Percentiles rank a stretch among this genome's conserved stretches.
phyloP scores from a whole-genome alignment of 2,329 filamentous ascomycete genomes.

The Neofusicoccum cordaticola region DNA sequence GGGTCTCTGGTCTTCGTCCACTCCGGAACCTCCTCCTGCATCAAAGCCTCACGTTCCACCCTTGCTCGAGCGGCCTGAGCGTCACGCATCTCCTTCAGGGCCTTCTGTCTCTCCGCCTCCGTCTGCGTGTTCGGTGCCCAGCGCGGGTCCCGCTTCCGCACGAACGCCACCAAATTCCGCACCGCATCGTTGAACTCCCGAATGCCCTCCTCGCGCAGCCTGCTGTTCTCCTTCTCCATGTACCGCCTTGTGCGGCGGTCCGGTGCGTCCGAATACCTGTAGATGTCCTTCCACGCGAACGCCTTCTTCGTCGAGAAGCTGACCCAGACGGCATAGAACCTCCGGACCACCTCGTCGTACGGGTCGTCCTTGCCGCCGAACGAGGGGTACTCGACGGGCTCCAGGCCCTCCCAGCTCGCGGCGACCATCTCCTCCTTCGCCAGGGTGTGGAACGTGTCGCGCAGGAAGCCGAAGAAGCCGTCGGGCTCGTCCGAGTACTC shows the following conservation, averaged over 20 bases:
- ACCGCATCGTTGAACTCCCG: conserved; percentile 93
- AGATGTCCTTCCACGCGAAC: conserved; percentile 87
- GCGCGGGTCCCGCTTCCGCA: conserved; percentile 85
- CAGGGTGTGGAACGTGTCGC: conserved; percentile 74
- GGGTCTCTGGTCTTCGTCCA: conserved; percentile 67
- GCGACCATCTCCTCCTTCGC: conserved; percentile 76
- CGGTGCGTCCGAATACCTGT: conserved; percentile 78
- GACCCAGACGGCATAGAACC: conserved; percentile 79
- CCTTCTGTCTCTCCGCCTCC: conserved; percentile 76
- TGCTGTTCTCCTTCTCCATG: conserved; percentile 95
- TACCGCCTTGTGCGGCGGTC: conserved; percentile 77
- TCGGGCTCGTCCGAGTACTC: conserved; percentile 75
- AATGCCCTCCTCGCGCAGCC: conserved; percentile 74
- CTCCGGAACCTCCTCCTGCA: conserved; percentile 65
- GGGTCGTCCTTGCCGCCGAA: conserved; percentile 76
- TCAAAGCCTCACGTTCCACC: conserved; percentile 74
- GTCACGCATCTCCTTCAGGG: conserved; percentile 71
- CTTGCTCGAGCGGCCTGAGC: conserved; percentile 82
- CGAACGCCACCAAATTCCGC: conserved; percentile 78
- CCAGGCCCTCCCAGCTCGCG: conserved; percentile 63
- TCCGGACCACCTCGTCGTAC: conserved; percentile 72
- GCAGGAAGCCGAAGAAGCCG: conserved; percentile 81
- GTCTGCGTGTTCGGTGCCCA: conserved; percentile 74
- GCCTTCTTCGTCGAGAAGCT: conserved; percentile 80
- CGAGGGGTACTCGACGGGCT: conserved; percentile 67